These are phyloP conservation scores for Microdochium paspali DNA, from an alignment of 2,329 filamentous ascomycete species.

Conservation along the genomic window DNA sequence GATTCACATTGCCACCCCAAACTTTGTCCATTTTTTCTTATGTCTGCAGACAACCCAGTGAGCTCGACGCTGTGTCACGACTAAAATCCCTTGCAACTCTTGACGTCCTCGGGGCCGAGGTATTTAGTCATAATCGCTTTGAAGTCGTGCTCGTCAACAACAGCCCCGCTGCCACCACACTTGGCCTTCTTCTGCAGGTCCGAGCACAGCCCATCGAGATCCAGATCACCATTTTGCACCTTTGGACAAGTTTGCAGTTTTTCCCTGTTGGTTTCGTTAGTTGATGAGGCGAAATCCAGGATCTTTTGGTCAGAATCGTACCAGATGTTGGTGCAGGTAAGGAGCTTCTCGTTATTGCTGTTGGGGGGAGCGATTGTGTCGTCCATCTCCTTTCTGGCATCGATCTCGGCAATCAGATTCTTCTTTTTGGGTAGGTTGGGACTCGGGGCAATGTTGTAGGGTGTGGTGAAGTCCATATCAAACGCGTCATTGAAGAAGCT, in stretches of 20 bases:
- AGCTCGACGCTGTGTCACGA: too few species aligned
- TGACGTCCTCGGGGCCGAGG: constrained; percentile 30
- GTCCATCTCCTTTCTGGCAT: constrained; percentile 60
- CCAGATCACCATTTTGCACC: constrained; percentile 84
- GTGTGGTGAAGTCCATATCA: constrained; percentile 70
- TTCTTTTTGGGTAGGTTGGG: constrained; percentile 42
- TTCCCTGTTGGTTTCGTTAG: constrained; percentile 53
- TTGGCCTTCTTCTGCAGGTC: constrained; percentile 94
- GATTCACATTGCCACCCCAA: too few species aligned
- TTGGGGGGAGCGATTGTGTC: constrained; percentile 53
- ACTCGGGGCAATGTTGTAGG: constrained; percentile 59
- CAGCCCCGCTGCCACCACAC: constrained; percentile 83
- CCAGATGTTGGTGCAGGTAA: constrained; percentile 91
- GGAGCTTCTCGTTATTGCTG: constrained; percentile 46
- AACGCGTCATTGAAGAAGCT: constrained; percentile 67
- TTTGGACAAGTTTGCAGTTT: constrained; percentile 78
- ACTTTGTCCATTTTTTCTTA: too few species aligned
- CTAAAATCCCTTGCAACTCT: not conserved
- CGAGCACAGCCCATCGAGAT: constrained; percentile 85
- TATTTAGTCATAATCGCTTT: constrained; percentile 65
- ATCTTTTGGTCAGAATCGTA: constrained; percentile 35
- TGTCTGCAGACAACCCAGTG: too few species aligned
- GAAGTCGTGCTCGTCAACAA: constrained; percentile 83
- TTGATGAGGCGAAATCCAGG: not conserved
- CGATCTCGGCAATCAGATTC: constrained; percentile 69